Evolutionary conservation across 495 filamentous ascomycete species (phyloP), one percentile per base, ranked within the genome.

Genomic region (Annulohypoxylon maeteangense): DNA sequence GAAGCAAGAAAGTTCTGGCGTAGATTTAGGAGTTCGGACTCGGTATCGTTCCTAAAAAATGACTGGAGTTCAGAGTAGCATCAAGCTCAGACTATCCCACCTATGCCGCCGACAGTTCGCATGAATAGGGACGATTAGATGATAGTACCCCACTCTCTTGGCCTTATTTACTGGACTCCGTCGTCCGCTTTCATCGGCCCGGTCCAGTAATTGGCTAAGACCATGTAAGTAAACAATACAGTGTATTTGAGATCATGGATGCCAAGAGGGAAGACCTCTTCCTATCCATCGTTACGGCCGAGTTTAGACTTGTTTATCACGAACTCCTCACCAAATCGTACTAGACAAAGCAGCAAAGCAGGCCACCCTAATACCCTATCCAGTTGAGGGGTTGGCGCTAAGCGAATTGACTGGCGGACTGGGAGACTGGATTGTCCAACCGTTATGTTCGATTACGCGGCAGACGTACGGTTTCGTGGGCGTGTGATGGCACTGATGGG

Each of bases 361-460:
- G 32, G 25, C 16, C 53, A 23, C 32, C 16, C 32, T n/a, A n/a
- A 38, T 56, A 22, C 53, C 32, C 16, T 44, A 64, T 64, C 48
- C 36, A 45, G 50, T 44, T 27, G 50, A 65, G 25, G 60, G 36
- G 56, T 64, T 64, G 61, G 25, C 50, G 50, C 48, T 45, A 64
- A 54, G 36, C 38, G 50, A 45, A 23, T 31, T 42, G 38, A 42
- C 38, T 42, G 32, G 32, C 32, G 32, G 44, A 45, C 6, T 29
- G 34, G 10, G 12, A 12, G 34, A 42, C 20, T 34, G 34, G 34
- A 59, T 58, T 42, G 25, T 44, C 36, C 62, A 65, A 56, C 34
- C 50, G 36, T 29, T 44, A 6, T 51, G 51, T 7, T 65, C 57
- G 64, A 60, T 53, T 27, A 67, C 55, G 55, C 55, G 34, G 47